Percentiles rank a stretch among this genome's conserved stretches.
These are phyloP conservation scores for Protomyces inouyei DNA, from an alignment of 1,139 yeast genomes.

Conservation along the genomic window DNA sequence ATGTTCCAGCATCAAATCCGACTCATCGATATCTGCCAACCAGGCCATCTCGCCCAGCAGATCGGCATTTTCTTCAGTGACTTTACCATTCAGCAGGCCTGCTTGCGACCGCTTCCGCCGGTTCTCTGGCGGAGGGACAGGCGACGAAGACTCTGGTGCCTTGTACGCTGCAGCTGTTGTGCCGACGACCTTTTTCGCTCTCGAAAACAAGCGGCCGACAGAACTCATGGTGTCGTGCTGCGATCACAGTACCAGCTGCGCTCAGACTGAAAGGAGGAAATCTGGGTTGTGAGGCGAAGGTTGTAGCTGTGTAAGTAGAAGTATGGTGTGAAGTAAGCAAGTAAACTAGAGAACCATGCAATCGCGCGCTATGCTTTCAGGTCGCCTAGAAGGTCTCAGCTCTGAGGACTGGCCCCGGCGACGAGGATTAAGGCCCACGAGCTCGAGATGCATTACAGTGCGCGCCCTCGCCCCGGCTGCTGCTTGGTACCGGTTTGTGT, in stretches of 20 bases:
- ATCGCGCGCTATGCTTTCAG: no score
- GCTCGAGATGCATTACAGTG: no score
- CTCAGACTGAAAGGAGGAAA: neutral
- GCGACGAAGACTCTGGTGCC: neutral
- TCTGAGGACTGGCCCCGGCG: no score
- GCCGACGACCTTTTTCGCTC: neutral
- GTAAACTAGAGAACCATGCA: no score
- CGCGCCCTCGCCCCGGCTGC: no score
- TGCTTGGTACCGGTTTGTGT: no score
- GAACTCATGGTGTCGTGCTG: neutral
- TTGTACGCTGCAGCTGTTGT: neutral
- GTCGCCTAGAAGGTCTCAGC: no score
- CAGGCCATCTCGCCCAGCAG: constrained; percentile 17
- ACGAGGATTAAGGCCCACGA: no score
- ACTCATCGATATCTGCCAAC: constrained; percentile 29
- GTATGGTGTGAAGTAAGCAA: no score
- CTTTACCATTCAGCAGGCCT: neutral
- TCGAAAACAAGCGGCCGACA: neutral
- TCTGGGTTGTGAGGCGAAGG: no score
- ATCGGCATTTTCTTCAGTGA: constrained; percentile 4
- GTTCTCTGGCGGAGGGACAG: neutral
- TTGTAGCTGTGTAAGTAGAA: no score
- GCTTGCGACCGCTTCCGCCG: neutral
- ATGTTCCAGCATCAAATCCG: constrained; percentile 31
- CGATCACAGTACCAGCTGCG: neutral